Evolutionary conservation across 2,329 filamentous ascomycete species (phyloP).

Genomic region (Raffaelea deltoideospora): DNA sequence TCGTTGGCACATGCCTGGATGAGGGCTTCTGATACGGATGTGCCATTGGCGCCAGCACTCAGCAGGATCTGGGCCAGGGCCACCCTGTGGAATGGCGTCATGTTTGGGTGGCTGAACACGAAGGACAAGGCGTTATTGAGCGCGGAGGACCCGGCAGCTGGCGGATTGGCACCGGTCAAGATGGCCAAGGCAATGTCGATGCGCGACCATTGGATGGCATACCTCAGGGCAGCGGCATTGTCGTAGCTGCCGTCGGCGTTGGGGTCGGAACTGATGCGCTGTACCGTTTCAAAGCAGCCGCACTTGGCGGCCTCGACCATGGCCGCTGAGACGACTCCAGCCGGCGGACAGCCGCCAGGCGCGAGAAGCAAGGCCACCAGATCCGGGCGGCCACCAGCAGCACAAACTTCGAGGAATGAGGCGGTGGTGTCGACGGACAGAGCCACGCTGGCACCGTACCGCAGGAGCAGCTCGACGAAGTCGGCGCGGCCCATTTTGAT

Average conservation of each 20-base stretch:
- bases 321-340: constrained; percentile 28
- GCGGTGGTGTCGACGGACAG: constrained; percentile 35
- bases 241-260: constrained; percentile 37
- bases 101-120: constrained; percentile 28
- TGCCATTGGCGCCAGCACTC: constrained; percentile 40
- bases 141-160: constrained; percentile 21
- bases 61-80: constrained; percentile 39
- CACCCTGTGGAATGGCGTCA: constrained; percentile 33
- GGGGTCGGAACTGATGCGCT: constrained; percentile 31
- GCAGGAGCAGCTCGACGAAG: constrained; percentile 31
- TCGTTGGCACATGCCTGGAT: constrained; percentile 31
- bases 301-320: constrained; percentile 35
- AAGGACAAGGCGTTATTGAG: constrained; percentile 35
- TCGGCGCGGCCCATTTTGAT: constrained; percentile 26
- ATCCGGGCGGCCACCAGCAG: constrained; percentile 26
- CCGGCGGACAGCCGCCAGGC: constrained; percentile 30
- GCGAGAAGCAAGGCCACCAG: constrained; percentile 32
- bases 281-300: constrained; percentile 34
- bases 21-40: constrained; percentile 30
- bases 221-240: constrained; percentile 33
- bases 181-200: constrained; percentile 40
- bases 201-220: constrained; percentile 31
- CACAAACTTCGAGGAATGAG: constrained; percentile 36
- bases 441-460: constrained; percentile 32
- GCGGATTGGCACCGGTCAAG: constrained; percentile 35